Conservation (phyloP, 2,329 filamentous ascomycete species). For the Nemania serpens region DNA sequence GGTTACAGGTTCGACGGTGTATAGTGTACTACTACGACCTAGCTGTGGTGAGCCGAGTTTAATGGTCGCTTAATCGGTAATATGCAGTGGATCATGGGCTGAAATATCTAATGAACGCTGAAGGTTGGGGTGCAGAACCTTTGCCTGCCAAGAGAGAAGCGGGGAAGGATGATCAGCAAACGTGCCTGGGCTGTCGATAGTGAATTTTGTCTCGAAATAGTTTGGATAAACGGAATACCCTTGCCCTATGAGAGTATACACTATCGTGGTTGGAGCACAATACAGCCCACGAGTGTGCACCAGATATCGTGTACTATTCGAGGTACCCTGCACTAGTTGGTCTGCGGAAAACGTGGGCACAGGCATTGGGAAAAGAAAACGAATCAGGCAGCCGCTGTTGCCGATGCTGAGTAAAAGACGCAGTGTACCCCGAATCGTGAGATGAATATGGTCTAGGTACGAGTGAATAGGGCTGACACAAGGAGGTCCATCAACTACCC, state of each 20-base stretch:
- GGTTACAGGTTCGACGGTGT: no score
- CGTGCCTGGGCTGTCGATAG: conserved; percentile 5
- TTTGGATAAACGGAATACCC: background rate
- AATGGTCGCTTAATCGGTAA: background rate
- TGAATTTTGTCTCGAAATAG: conserved; percentile 1
- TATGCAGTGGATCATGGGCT: background rate
- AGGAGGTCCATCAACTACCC: background rate
- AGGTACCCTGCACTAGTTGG: no score
- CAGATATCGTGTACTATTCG: no score
- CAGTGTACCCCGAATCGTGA: background rate
- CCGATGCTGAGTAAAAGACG: background rate
- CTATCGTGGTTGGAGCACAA: no score
- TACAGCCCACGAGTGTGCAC: no score
- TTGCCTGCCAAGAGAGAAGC: conserved; percentile 3
- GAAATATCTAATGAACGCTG: background rate
- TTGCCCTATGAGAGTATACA: background rate
- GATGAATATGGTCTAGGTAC: background rate
- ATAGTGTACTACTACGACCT: no score
- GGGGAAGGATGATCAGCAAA: conserved; percentile 5
- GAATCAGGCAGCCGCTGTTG: background rate
- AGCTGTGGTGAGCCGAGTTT: no score
- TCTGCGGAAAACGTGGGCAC: background rate
- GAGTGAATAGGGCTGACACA: background rate
- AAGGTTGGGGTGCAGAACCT: conserved; percentile 21
- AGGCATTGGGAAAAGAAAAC: background rate